Evolutionary conservation across 306 rosid genomes (phyloP), one percentile per base, ranked within the genome.

Genomic region (Cicer chorassanicum): DNA sequence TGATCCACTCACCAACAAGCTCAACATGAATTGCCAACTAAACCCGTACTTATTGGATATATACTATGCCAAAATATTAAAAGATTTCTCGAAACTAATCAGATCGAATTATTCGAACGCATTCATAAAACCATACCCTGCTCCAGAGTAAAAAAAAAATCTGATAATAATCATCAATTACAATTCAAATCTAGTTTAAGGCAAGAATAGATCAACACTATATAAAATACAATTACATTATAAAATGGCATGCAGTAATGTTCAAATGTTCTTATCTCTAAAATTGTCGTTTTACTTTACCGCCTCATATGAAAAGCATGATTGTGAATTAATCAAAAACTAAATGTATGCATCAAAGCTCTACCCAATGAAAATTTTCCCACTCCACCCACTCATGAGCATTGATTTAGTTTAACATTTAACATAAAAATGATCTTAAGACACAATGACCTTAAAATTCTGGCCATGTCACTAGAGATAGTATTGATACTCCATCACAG

Each of bases 361-460:
- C 62, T 15, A 15, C 6, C 15, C 53, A 10, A 4, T 7, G 10
- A 8, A 54, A 18, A 54, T 16, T 7, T 18, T 2, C 8, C 13
- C 18, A 54, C 15, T 46, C 51, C 53, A 48, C 14, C 7, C 38
- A 55, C 38, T 29, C 7, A 19, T 3, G 9, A 55, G 6, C 16
- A 43, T 65, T 19, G 16, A 10, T 7, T 16, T 41, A 64, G 69
- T 9, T 64, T 5, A 43, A 29, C 36, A 29, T 29, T 3, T 29
- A 29, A 18, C 39, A 42, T 44, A 29, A 44, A 66, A 19, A 66
- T 16, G 55, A 21, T 44, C 40, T 54, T 43, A 3, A 5, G 38
- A 42, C 71, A 18, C 8, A 51, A 42, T 41, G 51, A 4, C 50
- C 51, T 64, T 64, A 34, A 67, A 65, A 67, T 45, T 67, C 24